These are phyloP conservation scores for Calonectria pauciramosa DNA, from an alignment of 2,329 filamentous ascomycete genomes.

Conservation along the genomic window DNA sequence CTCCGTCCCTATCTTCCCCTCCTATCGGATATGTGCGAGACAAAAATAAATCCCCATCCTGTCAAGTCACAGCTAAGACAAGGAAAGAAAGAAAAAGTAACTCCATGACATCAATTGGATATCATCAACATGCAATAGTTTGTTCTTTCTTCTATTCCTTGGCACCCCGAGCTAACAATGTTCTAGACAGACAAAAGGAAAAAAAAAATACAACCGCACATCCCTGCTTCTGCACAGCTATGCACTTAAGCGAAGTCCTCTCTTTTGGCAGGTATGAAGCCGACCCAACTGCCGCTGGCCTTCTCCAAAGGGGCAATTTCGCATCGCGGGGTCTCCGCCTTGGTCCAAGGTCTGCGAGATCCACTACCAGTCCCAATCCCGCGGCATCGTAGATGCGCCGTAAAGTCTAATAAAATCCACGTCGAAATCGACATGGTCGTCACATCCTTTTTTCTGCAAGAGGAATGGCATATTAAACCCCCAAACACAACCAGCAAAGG, in stretches of 20 bases:
- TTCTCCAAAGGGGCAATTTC: slow-evolving; percentile 22
- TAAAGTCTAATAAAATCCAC: slow-evolving; percentile 2
- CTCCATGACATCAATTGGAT: not conserved
- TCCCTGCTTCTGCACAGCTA: not conserved
- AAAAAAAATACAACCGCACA: not conserved
- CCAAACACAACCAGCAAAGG: not conserved
- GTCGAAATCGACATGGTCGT: not conserved
- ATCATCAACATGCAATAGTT: not conserved
- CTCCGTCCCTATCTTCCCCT: too few species aligned
- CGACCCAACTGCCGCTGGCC: slow-evolving; percentile 25
- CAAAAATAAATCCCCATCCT: not conserved
- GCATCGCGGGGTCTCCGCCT: slow-evolving; percentile 24
- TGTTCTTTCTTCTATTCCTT: not conserved
- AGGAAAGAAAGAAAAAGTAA: not conserved
- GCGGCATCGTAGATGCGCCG: slow-evolving; percentile 15
- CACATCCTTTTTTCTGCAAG: not conserved
- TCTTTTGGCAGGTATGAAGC: not conserved
- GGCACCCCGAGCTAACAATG: not conserved
- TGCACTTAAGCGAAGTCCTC: not conserved
- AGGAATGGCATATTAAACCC: not conserved
- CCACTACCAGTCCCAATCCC: slow-evolving; percentile 10
- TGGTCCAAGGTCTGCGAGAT: slow-evolving; percentile 9
- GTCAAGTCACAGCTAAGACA: not conserved
- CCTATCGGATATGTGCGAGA: not conserved
- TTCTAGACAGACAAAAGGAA: not conserved